Evolutionary conservation across 148 eudicot genomes (phyloP).

Genomic region (Rhododendron williamsianum): DNA sequence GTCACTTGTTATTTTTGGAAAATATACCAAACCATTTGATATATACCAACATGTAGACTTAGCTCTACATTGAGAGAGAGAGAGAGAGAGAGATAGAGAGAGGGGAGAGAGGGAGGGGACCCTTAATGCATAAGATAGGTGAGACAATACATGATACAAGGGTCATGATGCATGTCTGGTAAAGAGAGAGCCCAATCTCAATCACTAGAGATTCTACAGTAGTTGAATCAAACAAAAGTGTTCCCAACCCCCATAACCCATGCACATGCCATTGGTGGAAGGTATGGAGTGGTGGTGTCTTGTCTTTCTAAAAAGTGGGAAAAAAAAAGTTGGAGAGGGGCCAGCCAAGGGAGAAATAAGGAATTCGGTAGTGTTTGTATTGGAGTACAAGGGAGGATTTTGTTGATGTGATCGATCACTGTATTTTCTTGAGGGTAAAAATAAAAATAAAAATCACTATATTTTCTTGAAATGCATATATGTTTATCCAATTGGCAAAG

Average conservation of each 20-base stretch:
- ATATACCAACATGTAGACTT: neutral
- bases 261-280: slow-evolving; percentile 22
- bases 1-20: neutral
- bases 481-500: no score
- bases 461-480: no score
- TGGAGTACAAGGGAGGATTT: neutral
- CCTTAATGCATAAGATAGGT: slow-evolving; percentile 26
- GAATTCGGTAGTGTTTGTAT: neutral
- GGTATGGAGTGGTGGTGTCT: slow-evolving; percentile 25
- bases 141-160: slow-evolving; percentile 71
- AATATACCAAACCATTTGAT: neutral
- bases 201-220: slow-evolving; percentile 30
- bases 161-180: slow-evolving; percentile 72
- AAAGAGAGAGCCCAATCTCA: slow-evolving; percentile 46
- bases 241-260: slow-evolving; percentile 19
- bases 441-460: no score
- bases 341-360: neutral
- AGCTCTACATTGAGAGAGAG: no score
- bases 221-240: slow-evolving; percentile 19
- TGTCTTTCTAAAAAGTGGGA: neutral
- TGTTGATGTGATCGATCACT: slow-evolving; percentile 1
- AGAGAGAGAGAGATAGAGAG: no score
- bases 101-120: slow-evolving; percentile 12
- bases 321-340: neutral
- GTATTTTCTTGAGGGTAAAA: neutral